Conservation (phyloP, 2,329 filamentous ascomycete genomes). For the Helotiales sp. region DNA sequence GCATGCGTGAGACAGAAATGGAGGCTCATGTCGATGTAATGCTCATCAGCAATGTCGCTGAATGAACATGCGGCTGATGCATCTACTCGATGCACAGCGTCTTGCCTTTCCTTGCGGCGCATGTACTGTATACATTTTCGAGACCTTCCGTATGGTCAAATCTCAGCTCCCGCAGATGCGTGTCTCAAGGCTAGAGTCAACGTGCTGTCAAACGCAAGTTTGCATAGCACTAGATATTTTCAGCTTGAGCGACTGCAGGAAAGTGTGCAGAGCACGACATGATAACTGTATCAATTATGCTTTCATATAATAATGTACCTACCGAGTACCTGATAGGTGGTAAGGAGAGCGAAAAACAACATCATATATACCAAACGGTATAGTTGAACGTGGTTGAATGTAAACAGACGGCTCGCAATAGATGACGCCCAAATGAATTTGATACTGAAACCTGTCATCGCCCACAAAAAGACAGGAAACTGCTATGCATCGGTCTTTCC, state of each 20-base stretch:
- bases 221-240: conserved; percentile 1
- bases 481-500: too few relatives aligned
- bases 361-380: too few relatives aligned
- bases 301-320: too few relatives aligned
- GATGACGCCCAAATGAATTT: too few relatives aligned
- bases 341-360: too few relatives aligned
- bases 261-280: neutral
- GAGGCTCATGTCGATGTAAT: neutral
- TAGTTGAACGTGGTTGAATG: too few relatives aligned
- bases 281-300: neutral
- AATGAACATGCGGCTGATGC: neutral
- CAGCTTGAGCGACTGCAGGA: conserved; percentile 4
- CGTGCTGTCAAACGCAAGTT: conserved; percentile 13
- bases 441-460: too few relatives aligned
- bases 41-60: neutral
- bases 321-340: too few relatives aligned
- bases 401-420: too few relatives aligned
- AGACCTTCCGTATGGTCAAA: neutral
- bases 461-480: too few relatives aligned
- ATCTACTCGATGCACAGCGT: neutral
- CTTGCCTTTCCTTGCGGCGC: neutral
- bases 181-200: neutral
- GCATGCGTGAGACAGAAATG: neutral
- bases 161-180: neutral
- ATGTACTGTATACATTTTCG: neutral